Conservation (phyloP, 2,329 filamentous ascomycete species). For the Fusarium sp. region DNA sequence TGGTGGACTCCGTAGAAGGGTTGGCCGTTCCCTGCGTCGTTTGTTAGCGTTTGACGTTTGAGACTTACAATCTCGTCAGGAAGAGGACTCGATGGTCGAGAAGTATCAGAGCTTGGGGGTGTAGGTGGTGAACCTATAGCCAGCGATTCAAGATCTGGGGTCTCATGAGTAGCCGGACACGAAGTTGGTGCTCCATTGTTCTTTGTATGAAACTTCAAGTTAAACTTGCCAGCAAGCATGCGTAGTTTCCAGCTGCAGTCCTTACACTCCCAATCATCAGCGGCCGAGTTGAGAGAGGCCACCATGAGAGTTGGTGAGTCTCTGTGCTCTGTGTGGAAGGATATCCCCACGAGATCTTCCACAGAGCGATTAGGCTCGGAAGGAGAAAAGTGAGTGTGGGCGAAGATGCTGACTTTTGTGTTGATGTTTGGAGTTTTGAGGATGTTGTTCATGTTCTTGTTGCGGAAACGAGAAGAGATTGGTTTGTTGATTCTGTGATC, state of each 20-base stretch:
- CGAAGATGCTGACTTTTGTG: neutral
- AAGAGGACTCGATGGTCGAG: neutral
- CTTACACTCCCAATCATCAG: constrained; percentile 23
- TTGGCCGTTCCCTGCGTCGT: constrained; percentile 1
- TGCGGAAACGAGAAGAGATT: neutral
- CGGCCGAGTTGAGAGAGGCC: constrained; percentile 1
- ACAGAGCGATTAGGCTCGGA: neutral
- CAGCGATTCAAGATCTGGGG: neutral
- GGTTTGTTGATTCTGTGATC: neutral
- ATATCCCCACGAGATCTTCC: neutral
- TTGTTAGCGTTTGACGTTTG: constrained; percentile 1
- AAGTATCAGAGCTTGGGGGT: neutral
- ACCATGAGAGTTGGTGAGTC: constrained; percentile 3
- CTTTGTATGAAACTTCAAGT: neutral
- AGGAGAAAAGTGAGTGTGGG: constrained; percentile 11
- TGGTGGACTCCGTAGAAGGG: constrained; percentile 21
- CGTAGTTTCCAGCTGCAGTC: constrained; percentile 17
- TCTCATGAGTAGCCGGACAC: neutral
- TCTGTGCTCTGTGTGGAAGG: constrained; percentile 5
- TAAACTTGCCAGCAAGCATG: neutral
- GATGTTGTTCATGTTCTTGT: neutral
- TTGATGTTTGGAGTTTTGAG: neutral
- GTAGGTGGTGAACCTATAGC: neutral
- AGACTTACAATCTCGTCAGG: neutral
- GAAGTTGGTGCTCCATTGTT: neutral